Base-by-base conservation (phyloP, 495 filamentous ascomycete species). In the Bacidia gigantensis region DNA sequence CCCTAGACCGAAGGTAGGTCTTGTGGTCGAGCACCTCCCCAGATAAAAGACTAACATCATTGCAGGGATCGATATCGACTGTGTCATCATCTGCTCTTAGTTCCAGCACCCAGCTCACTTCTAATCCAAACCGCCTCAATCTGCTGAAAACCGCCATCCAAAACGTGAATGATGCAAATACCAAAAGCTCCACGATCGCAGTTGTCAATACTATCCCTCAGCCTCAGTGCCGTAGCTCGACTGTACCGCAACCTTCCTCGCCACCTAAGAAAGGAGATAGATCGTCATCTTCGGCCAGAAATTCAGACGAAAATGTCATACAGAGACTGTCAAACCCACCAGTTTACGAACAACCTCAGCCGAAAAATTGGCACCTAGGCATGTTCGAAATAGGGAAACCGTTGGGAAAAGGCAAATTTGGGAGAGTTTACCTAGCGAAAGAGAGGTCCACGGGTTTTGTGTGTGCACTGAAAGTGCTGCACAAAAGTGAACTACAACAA, bases 361-460 rank as follows among this genome's bases (percentile, higher is more conserved):
- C 81, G 2, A 90, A 84, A 59, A 76, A 88, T 49, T 86, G 92
- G 64, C 88, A 96, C 57, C 81, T 98, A 1, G 89, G 90, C 64
- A 97, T 98, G 92, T 98, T 98, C 62, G 92, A 98, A 61, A 97
- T 98, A 58, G 92, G 92, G 10, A 86, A 89, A 45, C 93, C 92
- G 2, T 72, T 98, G 3, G 92, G 92, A 9, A 98, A 97, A 65
- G 92, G 92, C 50, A 98, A 98, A 66, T 98, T 97, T 62, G 92
- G 92, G 3, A 79, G 93, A 43, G 92, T 98, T 1, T 98, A 98
- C 64, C 79, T 98, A 2, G 92, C 90, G 42, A 86, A 89, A 53
- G 92, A 98, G 65, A 79, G 88, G 25, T 82, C 77, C 42, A 86
- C 79, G 20, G 86, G 86, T 56, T 98, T 95, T 67, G 86, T 98